Conservation (phyloP, 2,329 filamentous ascomycete species). For the Delphinella strobiligena region DNA sequence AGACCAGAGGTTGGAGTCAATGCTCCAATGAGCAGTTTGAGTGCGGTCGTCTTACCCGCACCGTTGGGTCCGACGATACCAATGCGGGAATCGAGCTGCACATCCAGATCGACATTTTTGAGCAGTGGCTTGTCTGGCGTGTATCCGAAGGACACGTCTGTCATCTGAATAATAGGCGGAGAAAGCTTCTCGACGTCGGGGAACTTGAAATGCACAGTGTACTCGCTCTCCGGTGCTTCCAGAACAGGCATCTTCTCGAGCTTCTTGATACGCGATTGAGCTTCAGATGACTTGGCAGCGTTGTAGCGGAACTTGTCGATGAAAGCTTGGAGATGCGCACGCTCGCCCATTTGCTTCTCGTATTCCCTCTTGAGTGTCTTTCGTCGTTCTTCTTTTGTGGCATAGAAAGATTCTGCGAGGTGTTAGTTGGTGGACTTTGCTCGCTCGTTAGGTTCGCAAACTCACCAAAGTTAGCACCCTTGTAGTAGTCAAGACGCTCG, state of each 20-base stretch:
- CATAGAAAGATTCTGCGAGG: constrained; percentile 65
- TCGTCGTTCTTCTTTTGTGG: constrained; percentile 89
- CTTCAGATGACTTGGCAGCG: constrained; percentile 94
- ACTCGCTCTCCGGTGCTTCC: constrained; percentile 81
- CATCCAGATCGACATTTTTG: constrained; percentile 80
- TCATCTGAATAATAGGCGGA: constrained; percentile 96
- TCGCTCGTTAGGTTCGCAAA: no score
- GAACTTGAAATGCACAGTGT: constrained; percentile 93
- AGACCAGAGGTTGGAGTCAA: constrained; percentile 64
- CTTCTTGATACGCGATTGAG: constrained; percentile 98
- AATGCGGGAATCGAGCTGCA: constrained; percentile 94
- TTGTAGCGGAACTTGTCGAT: constrained; percentile 99
- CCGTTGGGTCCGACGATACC: constrained; percentile 99
- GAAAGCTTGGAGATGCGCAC: constrained; percentile 90
- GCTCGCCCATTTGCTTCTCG: constrained; percentile 92
- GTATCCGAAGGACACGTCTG: constrained; percentile 83
- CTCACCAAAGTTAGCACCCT: constrained; percentile 71
- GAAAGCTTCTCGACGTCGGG: constrained; percentile 96
- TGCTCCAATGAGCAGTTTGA: constrained; percentile 90
- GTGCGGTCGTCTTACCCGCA: constrained; percentile 95
- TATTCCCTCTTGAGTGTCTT: constrained; percentile 97
- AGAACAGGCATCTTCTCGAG: constrained; percentile 92
- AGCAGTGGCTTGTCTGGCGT: constrained; percentile 66
- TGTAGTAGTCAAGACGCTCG: constrained; percentile 95
- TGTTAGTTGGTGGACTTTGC: constrained; percentile 21